These are phyloP conservation scores for Elaeagnus macrophylla DNA, from an alignment of 306 rosid genomes.

Conservation along the genomic window DNA sequence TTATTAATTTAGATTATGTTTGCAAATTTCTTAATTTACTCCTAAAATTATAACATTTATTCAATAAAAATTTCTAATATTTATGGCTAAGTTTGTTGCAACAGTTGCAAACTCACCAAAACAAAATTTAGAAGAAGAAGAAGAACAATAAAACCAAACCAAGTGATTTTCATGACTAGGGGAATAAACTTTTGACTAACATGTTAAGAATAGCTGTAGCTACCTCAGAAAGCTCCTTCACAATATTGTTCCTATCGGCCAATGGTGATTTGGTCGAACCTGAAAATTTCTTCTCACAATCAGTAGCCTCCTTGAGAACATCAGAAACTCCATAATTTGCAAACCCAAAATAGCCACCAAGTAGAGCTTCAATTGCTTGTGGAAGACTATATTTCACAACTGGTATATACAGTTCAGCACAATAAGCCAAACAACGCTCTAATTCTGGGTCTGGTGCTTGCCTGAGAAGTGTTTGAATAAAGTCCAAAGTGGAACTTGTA, in stretches of 20 bases:
- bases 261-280: constrained; percentile 33
- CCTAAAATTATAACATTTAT: no score
- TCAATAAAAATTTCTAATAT: no score
- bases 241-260: constrained; percentile 38
- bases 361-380: constrained; percentile 65
- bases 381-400: constrained; percentile 67
- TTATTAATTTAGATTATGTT: no score
- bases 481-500: constrained; percentile 17
- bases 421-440: constrained; percentile 58
- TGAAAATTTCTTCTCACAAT: constrained; percentile 56
- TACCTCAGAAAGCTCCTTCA: constrained; percentile 45
- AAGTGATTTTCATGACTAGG: neutral
- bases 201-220: constrained; percentile 52
- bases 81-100: no score
- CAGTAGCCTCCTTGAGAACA: constrained; percentile 49
- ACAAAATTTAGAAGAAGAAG: neutral
- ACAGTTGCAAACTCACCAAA: no score
- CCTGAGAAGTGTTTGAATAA: constrained; percentile 18
- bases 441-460: constrained; percentile 11
- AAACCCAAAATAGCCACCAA: constrained; percentile 48
- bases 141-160: neutral
- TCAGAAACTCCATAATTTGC: constrained; percentile 61
- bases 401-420: constrained; percentile 74
- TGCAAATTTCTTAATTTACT: no score
- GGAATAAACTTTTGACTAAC: constrained; percentile 32